Conservation (phyloP, 441 rosid genomes). For the Pelargonium myrrhifolium region DNA sequence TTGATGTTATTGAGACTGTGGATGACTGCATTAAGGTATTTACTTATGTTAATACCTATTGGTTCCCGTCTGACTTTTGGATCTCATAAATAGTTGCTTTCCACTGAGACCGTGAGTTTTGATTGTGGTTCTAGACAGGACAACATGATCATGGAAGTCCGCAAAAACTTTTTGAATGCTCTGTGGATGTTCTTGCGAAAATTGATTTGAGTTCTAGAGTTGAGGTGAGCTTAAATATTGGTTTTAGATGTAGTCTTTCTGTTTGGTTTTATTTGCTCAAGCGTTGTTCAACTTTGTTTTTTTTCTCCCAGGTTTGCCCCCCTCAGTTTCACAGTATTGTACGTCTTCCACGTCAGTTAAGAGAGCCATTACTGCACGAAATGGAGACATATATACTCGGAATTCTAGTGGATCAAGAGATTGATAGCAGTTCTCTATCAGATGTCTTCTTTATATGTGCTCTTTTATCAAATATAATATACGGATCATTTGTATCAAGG, state of each 20-base stretch:
- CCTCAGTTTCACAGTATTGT: constrained; percentile 39
- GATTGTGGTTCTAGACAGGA: constrained; percentile 38
- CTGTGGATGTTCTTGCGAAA: constrained; percentile 68
- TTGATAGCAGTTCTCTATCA: constrained; percentile 46
- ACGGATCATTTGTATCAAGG: constrained; percentile 60
- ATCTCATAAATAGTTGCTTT: constrained; percentile 20
- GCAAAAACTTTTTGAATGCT: constrained; percentile 64
- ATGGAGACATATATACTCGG: constrained; percentile 58
- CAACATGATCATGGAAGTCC: constrained; percentile 41
- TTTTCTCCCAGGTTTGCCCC: constrained; percentile 38
- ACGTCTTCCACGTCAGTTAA: constrained; percentile 58
- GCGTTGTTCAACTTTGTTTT: constrained; percentile 17
- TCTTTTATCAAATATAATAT: constrained; percentile 59
- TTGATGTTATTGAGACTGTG: constrained; percentile 39
- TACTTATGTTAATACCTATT: constrained; percentile 22
- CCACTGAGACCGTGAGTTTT: constrained; percentile 24
- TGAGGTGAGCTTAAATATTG: constrained; percentile 44
- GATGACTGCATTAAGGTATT: constrained; percentile 46
- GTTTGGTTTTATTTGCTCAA: not conserved
- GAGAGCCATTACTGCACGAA: constrained; percentile 69
- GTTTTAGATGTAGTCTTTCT: constrained; percentile 11
- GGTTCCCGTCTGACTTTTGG: constrained; percentile 9
- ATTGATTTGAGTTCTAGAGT: constrained; percentile 32
- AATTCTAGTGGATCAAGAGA: constrained; percentile 35
- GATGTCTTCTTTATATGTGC: constrained; percentile 63